Percentiles rank a stretch among this genome's conserved stretches.
Evolutionary conservation across 108 stramenopile genomes (phyloP).

Genomic region (Nitzschia sp.): DNA sequence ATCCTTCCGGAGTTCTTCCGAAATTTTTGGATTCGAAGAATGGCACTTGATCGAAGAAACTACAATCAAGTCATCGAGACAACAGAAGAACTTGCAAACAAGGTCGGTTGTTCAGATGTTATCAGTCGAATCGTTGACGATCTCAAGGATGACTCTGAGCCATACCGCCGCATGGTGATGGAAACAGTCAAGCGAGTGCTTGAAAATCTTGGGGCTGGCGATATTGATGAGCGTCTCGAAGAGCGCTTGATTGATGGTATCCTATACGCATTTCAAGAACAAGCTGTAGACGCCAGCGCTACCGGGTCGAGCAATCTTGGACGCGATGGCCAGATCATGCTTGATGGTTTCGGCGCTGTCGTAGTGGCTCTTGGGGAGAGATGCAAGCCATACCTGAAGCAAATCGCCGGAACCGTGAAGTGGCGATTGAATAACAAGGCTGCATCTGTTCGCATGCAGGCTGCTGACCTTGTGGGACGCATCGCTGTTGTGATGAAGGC

Average conservation of each 20-base stretch:
- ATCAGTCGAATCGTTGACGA: constrained; percentile 96
- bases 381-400: constrained; percentile 97
- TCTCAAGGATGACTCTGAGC: constrained; percentile 99
- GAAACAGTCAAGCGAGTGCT: constrained; percentile 94
- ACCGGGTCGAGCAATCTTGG: constrained; percentile 57
- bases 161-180: constrained; percentile 99
- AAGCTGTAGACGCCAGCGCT: constrained; percentile 84
- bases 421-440: constrained; percentile 98
- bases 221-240: constrained; percentile 96
- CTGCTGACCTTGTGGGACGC: constrained; percentile 96
- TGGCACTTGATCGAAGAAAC: constrained; percentile 97
- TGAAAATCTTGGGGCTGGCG: constrained; percentile 92
- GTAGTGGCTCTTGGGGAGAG: constrained; percentile 95
- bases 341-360: constrained; percentile 97
- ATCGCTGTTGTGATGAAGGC: constrained; percentile 98
- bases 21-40: constrained; percentile 98
- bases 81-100: constrained; percentile 97
- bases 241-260: constrained; percentile 98
- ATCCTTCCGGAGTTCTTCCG: constrained; percentile 97
- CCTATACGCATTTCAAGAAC: constrained; percentile 99
- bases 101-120: constrained; percentile 97
- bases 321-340: constrained; percentile 89
- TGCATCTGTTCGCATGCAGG: constrained; percentile 98
- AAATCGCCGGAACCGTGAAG: constrained; percentile 98
- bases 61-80: constrained; percentile 98